Percentiles rank a stretch among this genome's conserved stretches.
These are phyloP conservation scores for Terana coerulea DNA, from an alignment of 768 basidiomycete species.

Conservation along the genomic window DNA sequence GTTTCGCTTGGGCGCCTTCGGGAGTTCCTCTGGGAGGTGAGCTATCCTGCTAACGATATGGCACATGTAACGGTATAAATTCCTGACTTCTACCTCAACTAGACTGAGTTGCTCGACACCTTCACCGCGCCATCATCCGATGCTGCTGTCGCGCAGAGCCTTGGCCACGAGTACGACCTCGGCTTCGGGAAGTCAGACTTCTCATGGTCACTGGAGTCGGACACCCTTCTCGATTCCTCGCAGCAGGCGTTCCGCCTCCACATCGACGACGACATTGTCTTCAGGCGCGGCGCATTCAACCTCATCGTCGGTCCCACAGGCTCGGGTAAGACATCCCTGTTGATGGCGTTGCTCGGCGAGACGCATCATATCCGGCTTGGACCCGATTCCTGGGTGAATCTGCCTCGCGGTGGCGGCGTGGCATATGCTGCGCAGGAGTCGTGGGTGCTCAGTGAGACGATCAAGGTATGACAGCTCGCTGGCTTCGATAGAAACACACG, in stretches of 20 bases:
- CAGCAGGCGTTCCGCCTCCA: conserved; percentile 22
- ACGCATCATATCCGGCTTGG: conserved; percentile 25
- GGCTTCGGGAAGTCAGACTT: conserved; percentile 26
- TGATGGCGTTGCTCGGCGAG: conserved; percentile 33
- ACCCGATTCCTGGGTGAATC: conserved; percentile 35
- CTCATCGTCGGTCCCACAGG: conserved; percentile 29
- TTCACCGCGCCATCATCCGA: conserved; percentile 15
- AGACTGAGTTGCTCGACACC: conserved; percentile 27
- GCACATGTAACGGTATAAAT: neutral
- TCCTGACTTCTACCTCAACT: neutral
- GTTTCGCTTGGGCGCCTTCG: neutral
- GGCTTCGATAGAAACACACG: neutral
- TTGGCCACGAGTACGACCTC: conserved; percentile 5
- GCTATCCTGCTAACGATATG: neutral
- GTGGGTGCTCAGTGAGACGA: conserved; percentile 46
- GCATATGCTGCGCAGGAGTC: conserved; percentile 46
- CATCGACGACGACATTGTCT: conserved; percentile 24
- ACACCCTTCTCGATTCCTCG: conserved; percentile 14
- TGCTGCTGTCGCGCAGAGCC: conserved; percentile 11
- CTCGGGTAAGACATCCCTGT: conserved; percentile 27
- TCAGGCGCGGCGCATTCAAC: conserved; percentile 25
- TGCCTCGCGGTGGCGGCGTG: conserved; percentile 42
- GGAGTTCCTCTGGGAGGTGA: neutral
- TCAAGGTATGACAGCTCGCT: conserved; percentile 21
- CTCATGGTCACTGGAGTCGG: conserved; percentile 20